Evolutionary conservation across 345 rosid genomes (phyloP).

Genomic region (Sonneratia alba): DNA sequence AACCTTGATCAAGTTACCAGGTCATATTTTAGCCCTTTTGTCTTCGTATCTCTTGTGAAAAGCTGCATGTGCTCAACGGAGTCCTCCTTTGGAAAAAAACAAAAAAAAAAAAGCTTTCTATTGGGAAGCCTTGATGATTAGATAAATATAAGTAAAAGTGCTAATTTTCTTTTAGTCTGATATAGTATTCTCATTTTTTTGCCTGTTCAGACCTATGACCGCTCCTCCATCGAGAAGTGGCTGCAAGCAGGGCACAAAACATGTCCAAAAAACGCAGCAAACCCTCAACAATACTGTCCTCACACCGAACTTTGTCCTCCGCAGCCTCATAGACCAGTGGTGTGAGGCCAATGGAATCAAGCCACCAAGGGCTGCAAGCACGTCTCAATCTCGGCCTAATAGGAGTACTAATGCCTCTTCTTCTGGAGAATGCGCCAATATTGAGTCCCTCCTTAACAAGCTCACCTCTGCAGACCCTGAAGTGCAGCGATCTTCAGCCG

Average conservation of each 20-base stretch:
- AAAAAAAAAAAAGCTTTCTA: too few species aligned
- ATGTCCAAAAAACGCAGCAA: constrained; percentile 96
- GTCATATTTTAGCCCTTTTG: background rate
- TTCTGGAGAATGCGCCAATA: constrained; percentile 62
- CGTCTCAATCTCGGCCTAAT: constrained; percentile 36
- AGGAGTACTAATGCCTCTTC: constrained; percentile 50
- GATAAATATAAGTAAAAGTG: too few species aligned
- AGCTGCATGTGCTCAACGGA: too few species aligned
- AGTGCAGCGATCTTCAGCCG: constrained; percentile 76
- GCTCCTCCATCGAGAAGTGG: constrained; percentile 94
- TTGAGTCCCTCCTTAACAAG: constrained; percentile 67
- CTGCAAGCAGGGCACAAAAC: constrained; percentile 75
- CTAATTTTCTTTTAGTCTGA: background rate
- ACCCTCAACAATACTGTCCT: constrained; percentile 47
- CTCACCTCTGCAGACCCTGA: constrained; percentile 68
- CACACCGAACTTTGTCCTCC: constrained; percentile 86
- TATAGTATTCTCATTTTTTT: background rate
- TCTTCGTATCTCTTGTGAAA: background rate
- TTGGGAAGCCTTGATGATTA: too few species aligned
- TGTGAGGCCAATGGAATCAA: constrained; percentile 84
- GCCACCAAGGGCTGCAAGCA: constrained; percentile 74
- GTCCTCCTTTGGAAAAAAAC: too few species aligned
- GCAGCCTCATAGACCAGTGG: constrained; percentile 98
- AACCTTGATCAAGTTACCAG: background rate
- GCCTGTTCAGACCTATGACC: constrained; percentile 70